Conservation (phyloP, 495 filamentous ascomycete genomes). For the Annulohypoxylon moriforme region DNA sequence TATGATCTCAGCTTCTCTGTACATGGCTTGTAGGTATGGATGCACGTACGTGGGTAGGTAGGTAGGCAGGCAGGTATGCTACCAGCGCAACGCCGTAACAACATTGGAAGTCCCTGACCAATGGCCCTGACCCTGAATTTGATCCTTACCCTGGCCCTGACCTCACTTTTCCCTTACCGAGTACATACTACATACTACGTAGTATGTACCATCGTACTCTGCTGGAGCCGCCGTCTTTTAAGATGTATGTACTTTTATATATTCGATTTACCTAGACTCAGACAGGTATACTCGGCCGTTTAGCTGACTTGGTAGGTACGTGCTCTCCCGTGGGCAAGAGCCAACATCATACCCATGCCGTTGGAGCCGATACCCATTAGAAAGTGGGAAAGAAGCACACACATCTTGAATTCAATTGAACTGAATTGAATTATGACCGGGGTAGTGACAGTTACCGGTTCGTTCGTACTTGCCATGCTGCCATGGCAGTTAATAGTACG, state of each 20-base stretch:
- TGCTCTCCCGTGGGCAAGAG: constrained; percentile 34
- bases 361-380: constrained; percentile 39
- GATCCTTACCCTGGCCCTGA: constrained; percentile 7
- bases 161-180: constrained; percentile 38
- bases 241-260: constrained; percentile 12
- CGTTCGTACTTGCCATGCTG: constrained; percentile 18
- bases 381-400: constrained; percentile 17
- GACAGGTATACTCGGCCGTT: constrained; percentile 36
- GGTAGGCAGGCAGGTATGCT: neutral
- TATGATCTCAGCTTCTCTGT: constrained; percentile 39
- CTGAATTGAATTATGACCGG: constrained; percentile 29
- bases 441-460: constrained; percentile 31
- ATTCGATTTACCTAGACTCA: constrained; percentile 23
- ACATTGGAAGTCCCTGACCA: constrained; percentile 2
- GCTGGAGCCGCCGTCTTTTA: constrained; percentile 31
- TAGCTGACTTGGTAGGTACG: constrained; percentile 26
- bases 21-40: neutral
- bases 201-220: constrained; percentile 32
- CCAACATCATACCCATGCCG: constrained; percentile 46
- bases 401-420: constrained; percentile 10
- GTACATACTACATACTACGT: constrained; percentile 28
- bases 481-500: constrained; percentile 8
- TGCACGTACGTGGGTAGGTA: constrained; percentile 2
- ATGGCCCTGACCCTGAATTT: constrained; percentile 1
- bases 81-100: constrained; percentile 40